Evolutionary conservation across 768 basidiomycete genomes (phyloP), one percentile per base, ranked within the genome.

Genomic region (Chalciporus piperatus): DNA sequence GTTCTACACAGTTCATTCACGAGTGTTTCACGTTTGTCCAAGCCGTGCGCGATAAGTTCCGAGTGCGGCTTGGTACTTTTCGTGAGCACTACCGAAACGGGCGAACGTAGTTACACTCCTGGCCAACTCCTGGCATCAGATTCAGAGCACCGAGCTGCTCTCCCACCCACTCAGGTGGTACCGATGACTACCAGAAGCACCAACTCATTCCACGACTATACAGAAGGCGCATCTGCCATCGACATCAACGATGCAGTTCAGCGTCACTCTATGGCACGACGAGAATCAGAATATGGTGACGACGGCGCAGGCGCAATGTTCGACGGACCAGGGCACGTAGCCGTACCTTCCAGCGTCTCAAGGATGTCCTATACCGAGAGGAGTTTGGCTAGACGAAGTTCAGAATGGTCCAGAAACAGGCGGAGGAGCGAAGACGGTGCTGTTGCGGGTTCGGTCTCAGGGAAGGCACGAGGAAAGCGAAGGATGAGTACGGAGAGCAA

Each of bases 201-300:
- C 23, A 50, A 38, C 19, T 35, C 65, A 27, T 44, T 51, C 7
- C 35, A 75, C 57, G 92, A 94, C 72, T 94, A 94, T 66, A 92
- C 92, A 1, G 92, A 94, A 59, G 91, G 90, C 37, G 92, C 92
- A 30, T 85, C 88, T 11, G 75, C 82, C 7, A 73, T 82, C 27
- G 92, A 92, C 54, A 91, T 95, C 40, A 69, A 80, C 51, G 68
- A 74, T 56, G 90, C 79, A 16, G 59, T 86, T n/a, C 70, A 71
- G 32, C 79, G 75, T 55, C 74, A 60, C 46, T 74, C 76, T 39
- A 77, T 71, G 28, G 69, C 80, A n/a, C 76, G 87, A 38, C 78
- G 83, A 17, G 81, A 88, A 60, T 91, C 91, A 5, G 82, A 83
- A 45, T 78, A 81, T 45, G 82, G 78, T 37, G 81, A 78, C 54